A percentile compares a stretch with the other conserved stretches of the same genome.
phyloP scores from a whole-genome alignment of 345 rosid species.

The Nephelium lappaceum region DNA sequence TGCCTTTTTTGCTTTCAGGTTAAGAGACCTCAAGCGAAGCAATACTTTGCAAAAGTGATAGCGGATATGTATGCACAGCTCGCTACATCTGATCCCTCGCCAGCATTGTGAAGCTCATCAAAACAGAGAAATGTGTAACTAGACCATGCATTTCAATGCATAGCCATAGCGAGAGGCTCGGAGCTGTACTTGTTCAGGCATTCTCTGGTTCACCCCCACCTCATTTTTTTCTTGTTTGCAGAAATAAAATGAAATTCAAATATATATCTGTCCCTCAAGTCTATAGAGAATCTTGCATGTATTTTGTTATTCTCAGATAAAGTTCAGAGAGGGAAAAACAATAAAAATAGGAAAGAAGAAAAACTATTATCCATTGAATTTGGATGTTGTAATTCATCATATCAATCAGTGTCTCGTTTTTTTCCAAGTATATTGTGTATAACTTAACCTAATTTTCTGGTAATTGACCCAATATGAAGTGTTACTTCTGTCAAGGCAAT shows the following conservation, averaged over 20 bases:
- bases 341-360: neutral
- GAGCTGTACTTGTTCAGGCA: neutral
- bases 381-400: neutral
- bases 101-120: conserved; percentile 7
- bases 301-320: neutral
- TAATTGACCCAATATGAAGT: neutral
- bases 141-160: neutral
- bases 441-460: neutral
- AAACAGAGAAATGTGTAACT: neutral
- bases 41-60: conserved; percentile 64
- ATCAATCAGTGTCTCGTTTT: neutral
- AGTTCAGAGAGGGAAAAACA: neutral
- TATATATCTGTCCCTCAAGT: neutral
- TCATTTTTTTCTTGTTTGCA: neutral
- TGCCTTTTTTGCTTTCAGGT: conserved; percentile 35
- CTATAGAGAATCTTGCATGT: neutral
- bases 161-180: neutral
- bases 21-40: conserved; percentile 89
- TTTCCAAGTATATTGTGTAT: neutral
- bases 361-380: neutral
- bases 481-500: neutral
- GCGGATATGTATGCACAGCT: conserved; percentile 57
- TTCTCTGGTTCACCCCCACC: neutral
- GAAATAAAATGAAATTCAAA: conserved; percentile 5
- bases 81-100: conserved; percentile 53